Evolutionary conservation across 164 flowering plant genomes (phyloP).

Genomic region (Annona cherimola): DNA sequence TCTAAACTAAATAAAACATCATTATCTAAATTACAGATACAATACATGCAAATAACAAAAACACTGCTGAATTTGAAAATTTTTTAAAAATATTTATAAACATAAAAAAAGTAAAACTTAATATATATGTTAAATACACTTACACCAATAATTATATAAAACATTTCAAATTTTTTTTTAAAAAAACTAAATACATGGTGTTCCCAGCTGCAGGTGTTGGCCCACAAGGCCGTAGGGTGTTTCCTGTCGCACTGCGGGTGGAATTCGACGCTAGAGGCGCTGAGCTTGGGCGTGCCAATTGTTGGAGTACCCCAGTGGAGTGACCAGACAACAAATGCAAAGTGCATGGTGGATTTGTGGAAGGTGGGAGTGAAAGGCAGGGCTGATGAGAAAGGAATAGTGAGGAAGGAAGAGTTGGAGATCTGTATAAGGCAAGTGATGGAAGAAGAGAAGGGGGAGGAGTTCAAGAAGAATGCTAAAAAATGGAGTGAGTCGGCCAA

Average conservation of each 20-base stretch:
- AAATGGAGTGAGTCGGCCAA: constrained; percentile 24
- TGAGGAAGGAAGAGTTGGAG: constrained; percentile 22
- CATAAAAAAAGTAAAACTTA: too few species aligned
- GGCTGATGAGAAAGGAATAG: constrained; percentile 18
- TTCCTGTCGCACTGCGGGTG: constrained; percentile 58
- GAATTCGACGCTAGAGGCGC: constrained; percentile 46
- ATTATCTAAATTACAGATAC: too few species aligned
- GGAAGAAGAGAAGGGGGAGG: constrained; percentile 20
- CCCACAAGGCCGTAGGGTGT: constrained; percentile 22
- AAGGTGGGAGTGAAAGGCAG: constrained; percentile 26
- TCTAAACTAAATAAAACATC: too few species aligned
- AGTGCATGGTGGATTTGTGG: constrained; percentile 44
- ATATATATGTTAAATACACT: too few species aligned
- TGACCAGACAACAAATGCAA: constrained; percentile 46
- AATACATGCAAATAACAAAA: background rate
- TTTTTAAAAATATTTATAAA: constrained; percentile 17
- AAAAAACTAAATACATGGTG: constrained; percentile 28
- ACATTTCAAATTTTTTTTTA: too few species aligned
- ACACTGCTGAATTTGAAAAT: background rate
- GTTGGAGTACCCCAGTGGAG: constrained; percentile 50
- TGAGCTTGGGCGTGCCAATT: constrained; percentile 47
- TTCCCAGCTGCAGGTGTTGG: constrained; percentile 13
- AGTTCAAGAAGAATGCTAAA: constrained; percentile 12
- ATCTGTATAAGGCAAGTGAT: constrained; percentile 22
- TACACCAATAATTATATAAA: too few species aligned